Percentiles rank a stretch among this genome's conserved stretches.
phyloP scores from a whole-genome alignment of 805 yeast species.

The Candida krabiensis region DNA sequence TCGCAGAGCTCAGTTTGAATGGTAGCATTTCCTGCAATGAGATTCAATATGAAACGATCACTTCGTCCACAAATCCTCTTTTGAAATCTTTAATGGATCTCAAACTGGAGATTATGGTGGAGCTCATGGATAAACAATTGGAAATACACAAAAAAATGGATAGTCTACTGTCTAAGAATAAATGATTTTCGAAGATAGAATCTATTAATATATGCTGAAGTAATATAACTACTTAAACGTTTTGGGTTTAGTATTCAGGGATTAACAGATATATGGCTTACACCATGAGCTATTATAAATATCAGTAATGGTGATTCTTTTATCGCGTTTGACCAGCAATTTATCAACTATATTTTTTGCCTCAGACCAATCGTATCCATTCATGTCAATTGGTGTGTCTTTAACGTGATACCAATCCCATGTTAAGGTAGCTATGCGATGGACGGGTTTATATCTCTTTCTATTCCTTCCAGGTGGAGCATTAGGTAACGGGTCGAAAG shows the following conservation, averaged over 20 bases:
- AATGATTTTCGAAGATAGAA: not conserved
- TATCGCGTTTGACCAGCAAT: conserved; percentile 49
- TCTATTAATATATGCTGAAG: too few species aligned
- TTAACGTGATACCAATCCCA: conserved; percentile 78
- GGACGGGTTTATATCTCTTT: conserved; percentile 64
- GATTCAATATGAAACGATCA: not conserved
- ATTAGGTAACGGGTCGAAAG: conserved; percentile 84
- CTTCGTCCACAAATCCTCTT: not conserved
- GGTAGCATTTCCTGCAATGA: not conserved
- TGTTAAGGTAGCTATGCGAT: conserved; percentile 86
- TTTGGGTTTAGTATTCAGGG: too few species aligned
- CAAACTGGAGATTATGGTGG: conserved; percentile 12
- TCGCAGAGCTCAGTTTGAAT: conserved; percentile 5
- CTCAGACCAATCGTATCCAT: conserved; percentile 38
- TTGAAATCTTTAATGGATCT: conserved; percentile 11
- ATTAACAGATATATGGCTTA: conserved; percentile 8
- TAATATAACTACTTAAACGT: too few species aligned
- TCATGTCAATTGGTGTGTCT: conserved; percentile 29
- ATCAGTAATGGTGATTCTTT: conserved; percentile 37
- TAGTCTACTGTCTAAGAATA: not conserved
- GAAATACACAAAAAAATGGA: conserved; percentile 13
- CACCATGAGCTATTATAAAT: conserved; percentile 38
- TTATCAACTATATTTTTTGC: conserved; percentile 53
- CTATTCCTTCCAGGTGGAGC: conserved; percentile 43
- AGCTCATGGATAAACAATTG: conserved; percentile 17